These are phyloP conservation scores for Periglandula ipomoeae DNA, from an alignment of 2,329 filamentous ascomycete species.

Conservation along the genomic window DNA sequence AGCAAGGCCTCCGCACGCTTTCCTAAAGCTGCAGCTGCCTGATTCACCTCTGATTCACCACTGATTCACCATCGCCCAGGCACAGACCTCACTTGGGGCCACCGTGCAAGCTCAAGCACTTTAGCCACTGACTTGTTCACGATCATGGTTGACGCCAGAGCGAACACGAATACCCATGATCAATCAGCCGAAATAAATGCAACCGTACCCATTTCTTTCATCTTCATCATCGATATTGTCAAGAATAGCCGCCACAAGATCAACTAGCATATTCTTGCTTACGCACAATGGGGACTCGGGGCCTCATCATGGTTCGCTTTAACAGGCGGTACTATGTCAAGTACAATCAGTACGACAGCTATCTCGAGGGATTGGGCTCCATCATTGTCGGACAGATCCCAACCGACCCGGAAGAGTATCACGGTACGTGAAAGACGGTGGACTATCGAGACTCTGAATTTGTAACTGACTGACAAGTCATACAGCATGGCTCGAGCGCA, in stretches of 20 bases:
- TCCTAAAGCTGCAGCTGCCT: not conserved
- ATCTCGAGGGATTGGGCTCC: slow-evolving; percentile 7
- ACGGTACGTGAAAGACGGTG: slow-evolving; percentile 5
- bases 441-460: not conserved
- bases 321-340: slow-evolving; percentile 9
- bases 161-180: not conserved
- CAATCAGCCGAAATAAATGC: not conserved
- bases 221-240: not conserved
- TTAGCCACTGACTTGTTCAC: not conserved
- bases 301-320: slow-evolving; percentile 10
- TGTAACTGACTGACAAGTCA: not conserved
- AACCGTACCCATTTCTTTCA: not conserved
- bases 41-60: not conserved
- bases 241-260: not conserved
- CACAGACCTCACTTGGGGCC: not conserved
- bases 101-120: not conserved
- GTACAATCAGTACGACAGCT: slow-evolving; percentile 4
- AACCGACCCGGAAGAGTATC: slow-evolving; percentile 4
- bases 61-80: not conserved
- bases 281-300: slow-evolving; percentile 10
- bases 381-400: slow-evolving; percentile 5
- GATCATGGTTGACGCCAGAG: not conserved
- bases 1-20: not conserved
- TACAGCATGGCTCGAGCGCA: slow-evolving; percentile 8
- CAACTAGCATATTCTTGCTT: not conserved